Evolutionary conservation across 768 basidiomycete genomes (phyloP), one percentile per base, ranked within the genome.

Genomic region (Lactarius vividus): DNA sequence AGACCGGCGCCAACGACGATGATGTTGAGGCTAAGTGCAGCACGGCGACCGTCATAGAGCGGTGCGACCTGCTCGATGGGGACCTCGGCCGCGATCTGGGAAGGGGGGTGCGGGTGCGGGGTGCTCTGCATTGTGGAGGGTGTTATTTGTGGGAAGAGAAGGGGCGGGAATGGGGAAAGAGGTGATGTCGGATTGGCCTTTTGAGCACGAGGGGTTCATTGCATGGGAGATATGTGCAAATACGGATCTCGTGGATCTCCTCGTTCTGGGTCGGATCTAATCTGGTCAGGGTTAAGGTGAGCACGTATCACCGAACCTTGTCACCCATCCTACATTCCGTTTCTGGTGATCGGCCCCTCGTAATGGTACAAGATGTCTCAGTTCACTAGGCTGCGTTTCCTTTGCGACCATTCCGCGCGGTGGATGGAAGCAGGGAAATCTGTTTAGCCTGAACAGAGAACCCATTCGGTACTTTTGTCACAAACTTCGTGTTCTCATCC

Each of bases 1-100:
- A 81, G 72, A 10, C 79, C 79, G 58, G 78, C 79, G 58, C 79
- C 79, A 54, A 81, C 76, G 69, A 81, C 69, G 70, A 79, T 67
- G 71, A 81, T 72, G 65, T 79, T 70, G 31, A 81, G 77, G 10
- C 65, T 66, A 42, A 74, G 72, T 0, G 75, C n/a, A 28, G 79
- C 76, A 29, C 72, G 72, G 59, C 72, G 76, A 54, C 74, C 72
- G 33, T 67, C 67, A 66, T 75, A 73, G 68, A 77, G 75, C 13
- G 64, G 66, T 2, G 69, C 54, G 49, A 70, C 67, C 7, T 42
- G n/a, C 37, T 70, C 69, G 40, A 70, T 35, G 20, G 66, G 69
- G 6, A 69, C 54, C 7, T 60, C 52, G 3, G 37, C 28, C 3
- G 55, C 46, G 13, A 15, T 23, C 23, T 26, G 18, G 29, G 66